Base-by-base conservation (phyloP, 2,329 filamentous ascomycete species). In the Fusarium torulosum region DNA sequence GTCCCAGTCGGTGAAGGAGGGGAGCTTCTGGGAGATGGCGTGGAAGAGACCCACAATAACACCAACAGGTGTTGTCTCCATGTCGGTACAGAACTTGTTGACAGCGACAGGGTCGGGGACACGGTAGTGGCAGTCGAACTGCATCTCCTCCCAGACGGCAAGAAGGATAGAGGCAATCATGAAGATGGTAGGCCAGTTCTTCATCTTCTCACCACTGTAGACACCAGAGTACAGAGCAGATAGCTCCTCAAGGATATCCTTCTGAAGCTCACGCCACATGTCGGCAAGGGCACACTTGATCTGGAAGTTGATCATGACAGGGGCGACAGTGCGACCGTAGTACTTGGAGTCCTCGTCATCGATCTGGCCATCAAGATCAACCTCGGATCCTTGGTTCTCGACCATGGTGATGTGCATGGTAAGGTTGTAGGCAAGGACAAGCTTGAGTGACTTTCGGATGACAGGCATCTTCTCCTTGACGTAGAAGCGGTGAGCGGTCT, bases 231-330 rank as follows among this genome's bases (percentile, higher is more conserved):
- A 98, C 15, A 98, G 86, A 8, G 88, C 83, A 2, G 95, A 97
- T 2, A 98, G 87, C 83, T 98, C 95, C 82, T 97, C 94, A 4
- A 98, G 86, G 37, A 97, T 94, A 73, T 97, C 95, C 83, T 96
- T 97, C 79, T 97, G 94, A 59, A 98, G 85, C 79, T 97, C 94
- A 69, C 95, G 94, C 95, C 95, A 98, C 93, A 97, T 96, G 75
- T 96, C 94, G 70, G 94, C 95, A 82, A 98, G 90, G 54, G 94
- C 94, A 75, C 92, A 96, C 87, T 98, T 98, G 84, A 98, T 94
- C 83, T 97, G 93, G 88, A 97, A 97, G 85, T 97, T 98, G 87
- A 98, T 96, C 94, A 98, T 97, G 77, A 97, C 94, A 14, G 95
- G 95, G 17, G 95, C 95, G 66, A 97, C 90, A 35, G 91, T 94